These are phyloP conservation scores for Angomonas ambiguus DNA, from an alignment of 208 protist species.

Conservation along the genomic window DNA sequence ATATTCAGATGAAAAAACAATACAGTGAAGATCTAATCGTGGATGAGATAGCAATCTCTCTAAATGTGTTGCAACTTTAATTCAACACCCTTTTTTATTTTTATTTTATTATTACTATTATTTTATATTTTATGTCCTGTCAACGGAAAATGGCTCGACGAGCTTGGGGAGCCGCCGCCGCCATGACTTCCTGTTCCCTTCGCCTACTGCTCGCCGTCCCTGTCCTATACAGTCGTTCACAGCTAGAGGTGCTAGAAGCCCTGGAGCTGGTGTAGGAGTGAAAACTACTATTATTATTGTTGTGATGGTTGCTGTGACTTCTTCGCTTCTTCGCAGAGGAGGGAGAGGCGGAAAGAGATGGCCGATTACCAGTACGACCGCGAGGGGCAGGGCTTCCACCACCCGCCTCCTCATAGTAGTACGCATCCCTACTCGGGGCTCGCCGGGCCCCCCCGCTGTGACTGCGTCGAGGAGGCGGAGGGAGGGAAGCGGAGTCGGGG, in stretches of 20 bases:
- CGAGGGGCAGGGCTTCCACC: constrained; percentile 53
- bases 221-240: constrained; percentile 66
- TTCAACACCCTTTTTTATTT: too few species aligned
- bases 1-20: too few species aligned
- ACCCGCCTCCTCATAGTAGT: constrained; percentile 8
- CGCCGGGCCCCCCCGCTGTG: neutral
- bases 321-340: neutral
- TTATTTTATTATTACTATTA: too few species aligned
- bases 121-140: neutral
- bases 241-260: neutral
- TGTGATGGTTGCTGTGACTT: neutral
- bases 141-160: constrained; percentile 57
- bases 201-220: constrained; percentile 60
- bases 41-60: too few species aligned
- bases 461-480: neutral
- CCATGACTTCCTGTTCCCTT: constrained; percentile 6
- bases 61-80: too few species aligned
- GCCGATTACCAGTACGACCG: constrained; percentile 44
- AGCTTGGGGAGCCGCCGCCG: constrained; percentile 6
- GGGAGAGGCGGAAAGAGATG: constrained; percentile 18
- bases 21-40: too few species aligned
- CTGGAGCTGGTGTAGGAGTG: neutral
- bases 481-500: neutral
- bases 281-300: neutral
- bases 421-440: neutral